Base-by-base conservation (phyloP, 495 filamentous ascomycete species). In the Penicillium atrosanguineum region DNA sequence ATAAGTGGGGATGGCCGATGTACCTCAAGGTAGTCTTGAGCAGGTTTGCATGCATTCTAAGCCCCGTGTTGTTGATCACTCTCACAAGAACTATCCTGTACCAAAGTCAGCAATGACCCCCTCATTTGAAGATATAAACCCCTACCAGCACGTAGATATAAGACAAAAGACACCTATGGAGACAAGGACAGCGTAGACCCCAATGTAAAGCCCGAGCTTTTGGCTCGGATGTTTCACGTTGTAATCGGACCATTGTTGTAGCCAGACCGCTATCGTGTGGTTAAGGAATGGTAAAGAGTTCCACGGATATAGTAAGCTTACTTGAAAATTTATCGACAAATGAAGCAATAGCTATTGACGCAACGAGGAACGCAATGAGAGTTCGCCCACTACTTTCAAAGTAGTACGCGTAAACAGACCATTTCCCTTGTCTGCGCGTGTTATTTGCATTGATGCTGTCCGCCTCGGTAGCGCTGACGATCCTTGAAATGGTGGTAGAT, bases 331-430 rank as follows among this genome's bases (percentile, higher is more conserved):
- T 12, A 1, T 34, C 31, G 31, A 34, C 31, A 34, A 34, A 12
- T 12, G 31, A 11, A 34, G 1, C 14, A 14, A 34, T 14, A 34
- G 14, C 11, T 14, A 34, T 34, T 34, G 11, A 14, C 23, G 48
- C 7, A 15, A 29, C 15, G 21, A 46, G 9, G 3, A 34, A 3
- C 4, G 31, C 18, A 23, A 44, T 41, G 5, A 46, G 21, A 1
- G 15, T 26, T n/a, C 36, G 34, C 43, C 52, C 52, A 4, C 46
- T 63, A 8, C 29, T 70, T 9, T 57, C 56, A 6, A 79, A 64
- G 45, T 85, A 85, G 52, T 80, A 83, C 0, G 57, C 37, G 54
- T 83, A 83, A 6, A 81, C 65, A 9, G 71, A 54, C 7, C 70
- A 56, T 36, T 77, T 74, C 11, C 77, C 78, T 3, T 73, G 67